Evolutionary conservation across 495 filamentous ascomycete species (phyloP).

Genomic region (Penicillium antarcticum): DNA sequence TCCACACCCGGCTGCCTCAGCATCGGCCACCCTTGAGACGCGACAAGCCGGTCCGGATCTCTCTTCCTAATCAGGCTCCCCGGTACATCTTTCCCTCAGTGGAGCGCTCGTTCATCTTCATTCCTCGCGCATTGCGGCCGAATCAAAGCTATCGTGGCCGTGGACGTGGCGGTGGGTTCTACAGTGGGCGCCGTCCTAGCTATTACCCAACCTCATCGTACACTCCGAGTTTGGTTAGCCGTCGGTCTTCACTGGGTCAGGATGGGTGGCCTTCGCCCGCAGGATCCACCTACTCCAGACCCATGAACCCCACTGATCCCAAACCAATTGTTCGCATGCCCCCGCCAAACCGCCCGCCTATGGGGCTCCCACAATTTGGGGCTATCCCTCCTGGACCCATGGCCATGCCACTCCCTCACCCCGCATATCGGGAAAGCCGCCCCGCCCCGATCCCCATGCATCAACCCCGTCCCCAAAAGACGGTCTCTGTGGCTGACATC

Average conservation of each 20-base stretch:
- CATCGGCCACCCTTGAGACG: constrained; percentile 91
- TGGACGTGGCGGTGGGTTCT: constrained; percentile 67
- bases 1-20: constrained; percentile 90
- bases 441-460: constrained; percentile 81
- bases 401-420: constrained; percentile 58
- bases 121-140: constrained; percentile 87
- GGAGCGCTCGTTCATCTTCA: constrained; percentile 96
- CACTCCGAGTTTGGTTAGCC: constrained; percentile 85
- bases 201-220: constrained; percentile 80
- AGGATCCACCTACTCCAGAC: constrained; percentile 69
- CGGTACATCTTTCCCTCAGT: constrained; percentile 87
- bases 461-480: constrained; percentile 91
- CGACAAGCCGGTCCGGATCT: constrained; percentile 95
- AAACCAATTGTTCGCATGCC: constrained; percentile 88
- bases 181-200: constrained; percentile 69
- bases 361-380: constrained; percentile 24
- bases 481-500: constrained; percentile 91
- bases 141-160: constrained; percentile 76
- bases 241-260: constrained; percentile 85
- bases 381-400: constrained; percentile 21
- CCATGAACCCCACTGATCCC: constrained; percentile 54
- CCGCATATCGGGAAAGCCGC: constrained; percentile 74
- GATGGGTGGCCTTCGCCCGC: constrained; percentile 74
- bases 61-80: constrained; percentile 71
- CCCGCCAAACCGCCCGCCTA: constrained; percentile 50